Conservation (phyloP, 345 rosid genomes). For the Eutrema heterophyllum region DNA sequence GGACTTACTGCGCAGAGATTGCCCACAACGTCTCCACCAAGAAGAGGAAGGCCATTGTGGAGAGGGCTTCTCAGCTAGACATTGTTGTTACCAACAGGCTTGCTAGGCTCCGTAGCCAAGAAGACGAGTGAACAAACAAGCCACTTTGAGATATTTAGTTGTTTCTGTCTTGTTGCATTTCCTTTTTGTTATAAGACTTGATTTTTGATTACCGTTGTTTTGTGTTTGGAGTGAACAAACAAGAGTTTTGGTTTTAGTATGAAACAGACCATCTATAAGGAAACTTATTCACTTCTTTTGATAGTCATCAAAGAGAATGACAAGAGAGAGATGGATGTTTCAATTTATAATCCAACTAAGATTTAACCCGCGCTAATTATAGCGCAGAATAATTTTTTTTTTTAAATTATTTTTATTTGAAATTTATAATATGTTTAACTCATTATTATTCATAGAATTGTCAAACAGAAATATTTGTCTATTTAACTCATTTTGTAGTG, state of each 20-base stretch:
- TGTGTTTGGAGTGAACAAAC: not conserved
- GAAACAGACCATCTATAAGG: too few species aligned
- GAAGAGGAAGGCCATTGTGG: slow-evolving; percentile 87
- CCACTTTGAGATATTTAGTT: slow-evolving; percentile 11
- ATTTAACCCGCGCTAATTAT: too few species aligned
- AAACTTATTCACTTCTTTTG: too few species aligned
- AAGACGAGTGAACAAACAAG: slow-evolving; percentile 51
- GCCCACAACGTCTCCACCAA: slow-evolving; percentile 80
- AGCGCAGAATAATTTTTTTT: too few species aligned
- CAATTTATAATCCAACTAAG: too few species aligned
- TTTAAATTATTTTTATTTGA: too few species aligned
- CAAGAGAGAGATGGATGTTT: too few species aligned
- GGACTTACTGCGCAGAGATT: slow-evolving; percentile 85
- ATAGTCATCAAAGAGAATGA: too few species aligned
- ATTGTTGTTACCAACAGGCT: slow-evolving; percentile 62
- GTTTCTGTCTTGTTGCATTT: slow-evolving; percentile 16
- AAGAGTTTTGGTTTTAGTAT: slow-evolving; percentile 12
- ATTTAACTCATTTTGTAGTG: too few species aligned
- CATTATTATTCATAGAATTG: too few species aligned
- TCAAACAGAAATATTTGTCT: too few species aligned
- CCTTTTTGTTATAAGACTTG: slow-evolving; percentile 6
- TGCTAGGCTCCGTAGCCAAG: slow-evolving; percentile 79
- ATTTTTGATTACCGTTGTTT: slow-evolving; percentile 1
- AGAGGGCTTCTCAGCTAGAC: slow-evolving; percentile 84
- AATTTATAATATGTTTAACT: too few species aligned